Evolutionary conservation across 2,329 filamentous ascomycete species (phyloP), one percentile per base, ranked within the genome.

Genomic region (Geosmithia morbida): DNA sequence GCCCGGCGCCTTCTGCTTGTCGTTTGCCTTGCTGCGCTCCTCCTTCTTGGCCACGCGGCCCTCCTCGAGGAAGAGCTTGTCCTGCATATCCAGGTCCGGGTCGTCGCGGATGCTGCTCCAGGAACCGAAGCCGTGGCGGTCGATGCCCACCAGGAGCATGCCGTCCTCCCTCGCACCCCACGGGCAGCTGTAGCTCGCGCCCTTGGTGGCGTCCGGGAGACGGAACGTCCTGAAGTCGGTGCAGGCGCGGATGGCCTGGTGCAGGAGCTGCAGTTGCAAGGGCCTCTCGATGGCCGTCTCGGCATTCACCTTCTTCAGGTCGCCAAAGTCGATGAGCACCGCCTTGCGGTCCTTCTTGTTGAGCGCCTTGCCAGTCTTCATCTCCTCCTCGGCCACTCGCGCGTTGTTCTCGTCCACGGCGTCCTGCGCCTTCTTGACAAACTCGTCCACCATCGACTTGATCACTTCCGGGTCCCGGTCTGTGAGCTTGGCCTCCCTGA

Each of bases 291-390:
- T 79, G 48, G 96, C 85, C 0, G 92, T 97, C 64, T 95, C 88
- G 1, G 92, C 92, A 59, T 98, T 98, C 57, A 96, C 78, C 56
- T 94, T 89, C 65, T 94, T 94, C 46, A 96, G 83, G 48, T 89
- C 87, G 43, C 85, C 83, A 64, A 89, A 95, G 60, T 97, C 89
- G 57, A 98, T 96, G 43, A 98, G 70, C 17, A 98, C 87, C 1
- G 92, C 92, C 65, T 98, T 98, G 64, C 87, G 87, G 61, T 98
- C 92, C 64, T 98, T 98, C 70, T 97, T 96, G 0, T 90, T 94
- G 48, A 94, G 66, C 2, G 81, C 75, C 61, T 92, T 94, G 59
- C 87, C 87, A 0, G 77, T 74, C 52, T 84, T 79, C 62, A 92
- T 86, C 55, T 95, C 87, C 57, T 88, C 87, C 51, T 84, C 81